A percentile compares a stretch with the other conserved stretches of the same genome.
Evolutionary conservation across 805 yeast species (phyloP).

Genomic region (Saturnispora hagleri): DNA sequence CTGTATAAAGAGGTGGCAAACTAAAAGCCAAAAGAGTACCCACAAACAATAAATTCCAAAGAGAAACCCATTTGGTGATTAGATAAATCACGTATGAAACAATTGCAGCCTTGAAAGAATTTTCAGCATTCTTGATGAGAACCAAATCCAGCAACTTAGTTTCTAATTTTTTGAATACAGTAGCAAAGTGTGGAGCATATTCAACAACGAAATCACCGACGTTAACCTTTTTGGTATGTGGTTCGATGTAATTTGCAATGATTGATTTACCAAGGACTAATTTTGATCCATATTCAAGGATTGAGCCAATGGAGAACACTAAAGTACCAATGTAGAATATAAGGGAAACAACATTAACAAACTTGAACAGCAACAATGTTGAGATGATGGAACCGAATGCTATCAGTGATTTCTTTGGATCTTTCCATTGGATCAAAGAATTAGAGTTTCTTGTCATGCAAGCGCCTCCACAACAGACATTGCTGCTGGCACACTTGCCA

Average conservation of each 20-base stretch:
- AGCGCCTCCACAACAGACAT: conserved; percentile 26
- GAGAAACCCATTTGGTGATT: conserved; percentile 65
- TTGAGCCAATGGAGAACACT: conserved; percentile 51
- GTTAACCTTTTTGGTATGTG: conserved; percentile 34
- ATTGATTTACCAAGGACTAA: conserved; percentile 70
- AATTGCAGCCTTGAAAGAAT: conserved; percentile 67
- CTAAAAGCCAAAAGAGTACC: conserved; percentile 59
- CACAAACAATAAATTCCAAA: conserved; percentile 55
- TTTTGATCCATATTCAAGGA: conserved; percentile 70
- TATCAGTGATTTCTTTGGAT: conserved; percentile 70
- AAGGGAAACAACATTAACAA: conserved; percentile 51
- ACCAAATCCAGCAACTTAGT: conserved; percentile 44
- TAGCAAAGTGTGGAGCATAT: conserved; percentile 29
- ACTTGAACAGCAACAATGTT: conserved; percentile 48
- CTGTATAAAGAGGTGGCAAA: conserved; percentile 63
- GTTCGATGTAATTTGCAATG: conserved; percentile 70
- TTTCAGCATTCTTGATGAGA: conserved; percentile 61
- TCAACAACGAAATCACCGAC: conserved; percentile 22
- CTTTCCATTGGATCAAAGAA: conserved; percentile 57
- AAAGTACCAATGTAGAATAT: conserved; percentile 52
- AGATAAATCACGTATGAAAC: conserved; percentile 55
- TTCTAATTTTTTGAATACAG: conserved; percentile 42
- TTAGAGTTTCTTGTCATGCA: conserved; percentile 21
- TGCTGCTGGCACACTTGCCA: background rate
- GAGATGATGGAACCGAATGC: conserved; percentile 57